Percentiles rank a stretch among this genome's conserved stretches.
phyloP scores from a whole-genome alignment of 2,329 filamentous ascomycete genomes.

The Alternaria sp. region DNA sequence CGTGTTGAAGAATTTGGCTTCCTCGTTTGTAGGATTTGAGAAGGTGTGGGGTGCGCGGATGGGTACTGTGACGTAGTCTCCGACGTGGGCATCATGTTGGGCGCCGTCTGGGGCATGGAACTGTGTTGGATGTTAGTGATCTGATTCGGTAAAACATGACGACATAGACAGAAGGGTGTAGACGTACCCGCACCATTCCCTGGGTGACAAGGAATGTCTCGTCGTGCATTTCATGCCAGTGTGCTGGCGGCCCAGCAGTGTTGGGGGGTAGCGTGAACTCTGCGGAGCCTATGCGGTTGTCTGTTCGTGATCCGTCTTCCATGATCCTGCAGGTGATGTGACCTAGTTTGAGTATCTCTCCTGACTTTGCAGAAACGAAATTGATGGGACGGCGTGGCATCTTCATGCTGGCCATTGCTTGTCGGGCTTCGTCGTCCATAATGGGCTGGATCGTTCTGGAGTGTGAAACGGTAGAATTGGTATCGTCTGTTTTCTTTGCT shows the following conservation, averaged over 20 bases:
- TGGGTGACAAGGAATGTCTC: conserved; percentile 66
- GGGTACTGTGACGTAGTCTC: conserved; percentile 65
- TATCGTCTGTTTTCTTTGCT: background rate
- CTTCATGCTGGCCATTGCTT: conserved; percentile 45
- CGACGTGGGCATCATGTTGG: conserved; percentile 59
- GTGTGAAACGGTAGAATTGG: background rate
- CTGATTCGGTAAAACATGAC: background rate
- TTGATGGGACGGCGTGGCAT: conserved; percentile 58
- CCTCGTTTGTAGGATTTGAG: conserved; percentile 63
- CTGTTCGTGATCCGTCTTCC: conserved; percentile 62
- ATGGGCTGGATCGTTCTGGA: conserved; percentile 5
- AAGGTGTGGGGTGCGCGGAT: conserved; percentile 65
- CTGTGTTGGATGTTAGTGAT: conserved; percentile 29
- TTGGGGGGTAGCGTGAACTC: conserved; percentile 60
- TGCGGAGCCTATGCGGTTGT: conserved; percentile 59
- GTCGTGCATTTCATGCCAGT: conserved; percentile 66
- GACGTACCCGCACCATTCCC: conserved; percentile 53
- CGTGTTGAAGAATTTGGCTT: conserved; percentile 66
- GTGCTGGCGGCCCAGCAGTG: conserved; percentile 58
- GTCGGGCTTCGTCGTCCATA: conserved; percentile 50
- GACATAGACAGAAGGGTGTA: too few relatives aligned
- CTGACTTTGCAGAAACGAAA: conserved; percentile 58
- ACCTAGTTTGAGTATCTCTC: conserved; percentile 61
- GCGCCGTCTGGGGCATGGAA: conserved; percentile 60
- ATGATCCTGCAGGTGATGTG: conserved; percentile 61